Conservation (phyloP, 352 stramenopile genomes). For the Globisporangium sylvaticum region DNA sequence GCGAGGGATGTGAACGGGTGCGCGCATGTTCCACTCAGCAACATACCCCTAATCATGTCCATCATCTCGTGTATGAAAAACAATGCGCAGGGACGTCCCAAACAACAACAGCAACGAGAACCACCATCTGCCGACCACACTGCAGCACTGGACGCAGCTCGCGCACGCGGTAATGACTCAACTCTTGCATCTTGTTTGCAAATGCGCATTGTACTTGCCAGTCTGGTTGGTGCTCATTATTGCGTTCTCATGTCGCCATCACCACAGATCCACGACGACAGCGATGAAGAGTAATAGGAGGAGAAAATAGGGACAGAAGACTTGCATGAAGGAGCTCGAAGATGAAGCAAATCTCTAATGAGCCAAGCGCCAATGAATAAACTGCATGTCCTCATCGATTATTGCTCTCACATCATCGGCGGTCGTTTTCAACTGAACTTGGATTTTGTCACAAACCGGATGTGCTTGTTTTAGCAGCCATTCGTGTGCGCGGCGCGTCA, state of each 20-base stretch:
- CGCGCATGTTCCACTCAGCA: neutral
- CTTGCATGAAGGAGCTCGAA: neutral
- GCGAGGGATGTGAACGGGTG: neutral
- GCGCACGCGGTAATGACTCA: conserved; percentile 41
- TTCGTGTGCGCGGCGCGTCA: conserved; percentile 5
- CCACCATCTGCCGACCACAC: conserved; percentile 41
- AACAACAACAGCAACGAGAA: conserved; percentile 48
- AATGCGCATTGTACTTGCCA: conserved; percentile 13
- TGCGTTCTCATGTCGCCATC: too few relatives aligned
- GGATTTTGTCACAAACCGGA: neutral
- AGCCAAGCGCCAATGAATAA: neutral
- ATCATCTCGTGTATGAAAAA: neutral
- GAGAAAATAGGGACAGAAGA: neutral
- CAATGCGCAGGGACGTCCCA: conserved; percentile 42
- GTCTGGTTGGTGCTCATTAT: neutral
- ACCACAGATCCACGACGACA: conserved; percentile 9
- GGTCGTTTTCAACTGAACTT: neutral
- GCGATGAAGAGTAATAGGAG: neutral
- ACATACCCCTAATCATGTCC: neutral
- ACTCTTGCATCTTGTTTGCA: neutral
- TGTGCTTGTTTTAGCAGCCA: neutral
- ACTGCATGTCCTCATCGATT: neutral
- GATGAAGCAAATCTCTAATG: neutral
- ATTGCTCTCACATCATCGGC: neutral
- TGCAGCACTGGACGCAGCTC: conserved; percentile 54